Conservation (phyloP, 139 green algal genomes). For the Nannochloris sp. region DNA sequence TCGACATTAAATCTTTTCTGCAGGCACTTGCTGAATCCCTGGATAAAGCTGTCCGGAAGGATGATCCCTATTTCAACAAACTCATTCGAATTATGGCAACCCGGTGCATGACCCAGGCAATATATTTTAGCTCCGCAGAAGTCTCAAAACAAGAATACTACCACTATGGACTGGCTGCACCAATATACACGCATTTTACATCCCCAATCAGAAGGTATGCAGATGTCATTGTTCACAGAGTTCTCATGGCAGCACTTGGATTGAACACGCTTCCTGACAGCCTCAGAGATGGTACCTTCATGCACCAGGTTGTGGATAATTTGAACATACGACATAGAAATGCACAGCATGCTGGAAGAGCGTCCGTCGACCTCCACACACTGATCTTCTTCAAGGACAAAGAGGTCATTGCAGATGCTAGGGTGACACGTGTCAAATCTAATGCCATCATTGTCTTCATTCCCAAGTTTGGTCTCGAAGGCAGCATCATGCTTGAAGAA, state of each 20-base stretch:
- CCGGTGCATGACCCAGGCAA: constrained; percentile 88
- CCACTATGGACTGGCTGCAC: constrained; percentile 87
- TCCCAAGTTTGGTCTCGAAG: constrained; percentile 96
- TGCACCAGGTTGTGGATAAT: constrained; percentile 62
- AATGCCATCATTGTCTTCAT: constrained; percentile 94
- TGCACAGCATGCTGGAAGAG: constrained; percentile 84
- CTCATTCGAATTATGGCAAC: constrained; percentile 95
- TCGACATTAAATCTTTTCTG: neutral
- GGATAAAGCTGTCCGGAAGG: constrained; percentile 53
- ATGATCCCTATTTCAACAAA: constrained; percentile 96
- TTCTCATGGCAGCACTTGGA: constrained; percentile 66
- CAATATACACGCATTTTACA: constrained; percentile 97
- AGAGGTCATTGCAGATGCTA: constrained; percentile 55
- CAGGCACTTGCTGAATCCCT: constrained; percentile 58
- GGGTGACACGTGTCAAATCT: constrained; percentile 44
- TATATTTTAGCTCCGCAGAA: constrained; percentile 70
- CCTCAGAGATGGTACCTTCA: constrained; percentile 23
- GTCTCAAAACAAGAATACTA: constrained; percentile 50
- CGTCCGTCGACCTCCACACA: constrained; percentile 90
- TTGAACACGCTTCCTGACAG: constrained; percentile 63
- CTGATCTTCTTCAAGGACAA: constrained; percentile 86
- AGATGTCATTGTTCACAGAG: constrained; percentile 90
- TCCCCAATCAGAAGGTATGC: constrained; percentile 86
- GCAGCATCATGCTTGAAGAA: constrained; percentile 55
- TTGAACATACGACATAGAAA: constrained; percentile 88